These are phyloP conservation scores for Elaeis guineensis DNA, from an alignment of 176 grass and related monocot genomes.

Conservation along the genomic window DNA sequence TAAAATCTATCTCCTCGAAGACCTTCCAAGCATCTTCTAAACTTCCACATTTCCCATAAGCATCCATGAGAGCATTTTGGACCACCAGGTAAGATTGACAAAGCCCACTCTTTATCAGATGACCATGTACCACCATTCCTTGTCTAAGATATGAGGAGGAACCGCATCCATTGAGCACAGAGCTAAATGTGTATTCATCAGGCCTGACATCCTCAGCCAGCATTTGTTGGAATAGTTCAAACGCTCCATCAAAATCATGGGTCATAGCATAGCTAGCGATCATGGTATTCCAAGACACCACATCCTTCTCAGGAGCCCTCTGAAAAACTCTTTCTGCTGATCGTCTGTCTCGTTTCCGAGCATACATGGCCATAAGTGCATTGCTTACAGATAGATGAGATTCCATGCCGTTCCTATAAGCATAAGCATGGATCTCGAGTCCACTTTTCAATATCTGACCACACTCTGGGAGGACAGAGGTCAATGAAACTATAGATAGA, in stretches of 20 bases:
- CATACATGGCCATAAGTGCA: slow-evolving; percentile 58
- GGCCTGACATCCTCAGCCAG: slow-evolving; percentile 22
- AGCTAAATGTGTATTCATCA: slow-evolving; percentile 46
- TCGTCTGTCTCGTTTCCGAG: slow-evolving; percentile 16
- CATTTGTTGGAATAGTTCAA: slow-evolving; percentile 42
- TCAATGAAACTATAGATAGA: slow-evolving; percentile 30
- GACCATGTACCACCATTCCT: slow-evolving; percentile 31
- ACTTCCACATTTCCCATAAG: slow-evolving; percentile 54
- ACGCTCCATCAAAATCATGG: slow-evolving; percentile 27
- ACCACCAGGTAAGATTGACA: slow-evolving; percentile 24
- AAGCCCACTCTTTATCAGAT: slow-evolving; percentile 35
- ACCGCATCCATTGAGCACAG: slow-evolving; percentile 30
- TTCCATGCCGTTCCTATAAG: slow-evolving; percentile 34
- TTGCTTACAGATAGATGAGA: slow-evolving; percentile 33
- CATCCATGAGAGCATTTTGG: slow-evolving; percentile 39
- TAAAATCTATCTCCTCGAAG: slow-evolving; percentile 34
- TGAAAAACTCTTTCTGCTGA: slow-evolving; percentile 28
- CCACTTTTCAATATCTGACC: slow-evolving; percentile 22
- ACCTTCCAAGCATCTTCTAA: slow-evolving; percentile 30
- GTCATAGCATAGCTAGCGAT: slow-evolving; percentile 22
- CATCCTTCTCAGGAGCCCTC: slow-evolving; percentile 25
- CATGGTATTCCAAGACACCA: slow-evolving; percentile 44
- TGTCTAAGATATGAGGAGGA: slow-evolving; percentile 29
- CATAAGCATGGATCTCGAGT: slow-evolving; percentile 56
- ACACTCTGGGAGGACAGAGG: slow-evolving; percentile 33